phyloP scores from a whole-genome alignment of 2,329 filamentous ascomycete genomes.

The Annulohypoxylon truncatum region DNA sequence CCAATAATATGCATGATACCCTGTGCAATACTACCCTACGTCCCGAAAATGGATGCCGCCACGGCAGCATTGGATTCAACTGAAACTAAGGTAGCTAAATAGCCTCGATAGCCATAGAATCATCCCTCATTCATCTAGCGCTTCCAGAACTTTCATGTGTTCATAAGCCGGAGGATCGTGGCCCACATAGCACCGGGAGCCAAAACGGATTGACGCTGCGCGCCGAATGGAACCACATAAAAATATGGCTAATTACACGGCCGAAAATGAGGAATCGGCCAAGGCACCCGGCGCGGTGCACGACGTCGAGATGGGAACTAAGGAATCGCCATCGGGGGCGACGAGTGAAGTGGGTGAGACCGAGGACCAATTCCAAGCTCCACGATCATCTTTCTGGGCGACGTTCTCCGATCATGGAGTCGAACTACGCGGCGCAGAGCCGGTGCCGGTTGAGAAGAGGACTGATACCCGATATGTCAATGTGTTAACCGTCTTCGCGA shows the following conservation, averaged over 20 bases:
- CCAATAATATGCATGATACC: slow-evolving; percentile 10
- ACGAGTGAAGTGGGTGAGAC: slow-evolving; percentile 28
- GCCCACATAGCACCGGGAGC: neutral
- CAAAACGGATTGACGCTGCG: neutral
- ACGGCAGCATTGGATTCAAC: neutral
- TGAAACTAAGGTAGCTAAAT: slow-evolving; percentile 11
- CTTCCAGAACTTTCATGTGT: neutral
- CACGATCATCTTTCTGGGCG: slow-evolving; percentile 34
- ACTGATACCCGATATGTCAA: slow-evolving; percentile 49
- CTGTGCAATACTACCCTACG: slow-evolving; percentile 11
- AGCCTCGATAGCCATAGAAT: neutral
- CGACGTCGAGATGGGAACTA: slow-evolving; percentile 30
- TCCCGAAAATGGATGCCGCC: slow-evolving; percentile 12
- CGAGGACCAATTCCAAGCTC: slow-evolving; percentile 31
- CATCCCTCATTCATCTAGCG: neutral
- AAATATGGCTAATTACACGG: slow-evolving; percentile 15
- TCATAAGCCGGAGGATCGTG: neutral
- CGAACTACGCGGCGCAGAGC: slow-evolving; percentile 49
- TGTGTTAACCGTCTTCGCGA: slow-evolving; percentile 49
- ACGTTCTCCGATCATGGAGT: slow-evolving; percentile 41
- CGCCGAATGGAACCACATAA: neutral
- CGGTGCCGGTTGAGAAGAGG: slow-evolving; percentile 47
- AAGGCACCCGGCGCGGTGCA: slow-evolving; percentile 1
- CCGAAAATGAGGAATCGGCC: slow-evolving; percentile 7
- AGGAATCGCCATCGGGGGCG: slow-evolving; percentile 13